Percentiles rank a stretch among this genome's conserved stretches.
Conservation (phyloP, 495 filamentous ascomycete species). For the Neurospora sp. region DNA sequence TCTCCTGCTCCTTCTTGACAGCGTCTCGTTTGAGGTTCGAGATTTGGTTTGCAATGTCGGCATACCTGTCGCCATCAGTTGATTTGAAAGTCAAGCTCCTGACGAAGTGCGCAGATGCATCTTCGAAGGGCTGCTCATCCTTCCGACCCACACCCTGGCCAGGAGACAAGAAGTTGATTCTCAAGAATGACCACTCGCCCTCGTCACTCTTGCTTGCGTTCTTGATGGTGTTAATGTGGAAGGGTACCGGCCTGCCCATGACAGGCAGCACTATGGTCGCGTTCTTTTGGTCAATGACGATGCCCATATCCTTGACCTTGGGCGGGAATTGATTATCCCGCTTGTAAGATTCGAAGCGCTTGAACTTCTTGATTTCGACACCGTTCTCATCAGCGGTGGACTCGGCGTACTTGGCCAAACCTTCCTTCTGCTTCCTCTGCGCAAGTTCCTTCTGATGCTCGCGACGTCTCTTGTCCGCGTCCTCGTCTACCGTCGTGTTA, state of each 20-base stretch:
- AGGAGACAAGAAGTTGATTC: constrained; percentile 95
- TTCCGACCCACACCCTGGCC: constrained; percentile 97
- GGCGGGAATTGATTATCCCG: constrained; percentile 88
- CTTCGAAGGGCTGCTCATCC: constrained; percentile 97
- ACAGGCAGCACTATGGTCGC: constrained; percentile 87
- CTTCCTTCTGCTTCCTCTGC: constrained; percentile 77
- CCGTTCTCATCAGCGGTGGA: constrained; percentile 79
- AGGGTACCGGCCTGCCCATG: constrained; percentile 95
- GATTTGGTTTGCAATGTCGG: constrained; percentile 81
- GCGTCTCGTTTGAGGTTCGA: constrained; percentile 88
- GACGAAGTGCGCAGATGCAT: constrained; percentile 89
- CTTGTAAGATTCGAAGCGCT: constrained; percentile 98
- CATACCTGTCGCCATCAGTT: constrained; percentile 74
- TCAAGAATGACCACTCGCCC: constrained; percentile 82
- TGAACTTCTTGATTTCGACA: constrained; percentile 91
- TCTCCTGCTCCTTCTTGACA: constrained; percentile 86
- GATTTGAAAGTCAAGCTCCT: constrained; percentile 91
- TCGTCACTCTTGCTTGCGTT: constrained; percentile 94
- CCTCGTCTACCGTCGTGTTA: constrained; percentile 74
- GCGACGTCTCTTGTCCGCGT: constrained; percentile 74
- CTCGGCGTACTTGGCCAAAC: constrained; percentile 68
- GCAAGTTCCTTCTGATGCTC: constrained; percentile 92
- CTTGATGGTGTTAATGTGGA: constrained; percentile 99
- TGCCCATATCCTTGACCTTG: constrained; percentile 69
- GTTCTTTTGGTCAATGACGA: constrained; percentile 85